Evolutionary conservation across 352 stramenopile genomes (phyloP).

Genomic region (Peronosclerospora sorghi): DNA sequence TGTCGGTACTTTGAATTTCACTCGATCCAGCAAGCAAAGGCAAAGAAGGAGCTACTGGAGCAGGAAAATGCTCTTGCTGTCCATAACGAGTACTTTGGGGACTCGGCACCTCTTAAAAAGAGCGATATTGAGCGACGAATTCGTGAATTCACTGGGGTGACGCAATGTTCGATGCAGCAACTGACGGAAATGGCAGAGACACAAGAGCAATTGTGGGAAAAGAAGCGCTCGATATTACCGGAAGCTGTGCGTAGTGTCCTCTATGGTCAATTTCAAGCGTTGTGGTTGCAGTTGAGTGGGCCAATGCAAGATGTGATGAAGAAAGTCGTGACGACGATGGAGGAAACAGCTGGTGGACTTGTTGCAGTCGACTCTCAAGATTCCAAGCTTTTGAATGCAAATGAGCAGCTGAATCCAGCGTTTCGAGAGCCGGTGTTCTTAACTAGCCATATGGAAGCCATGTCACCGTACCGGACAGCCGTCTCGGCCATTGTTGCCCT

Average conservation of each 20-base stretch:
- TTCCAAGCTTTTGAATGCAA: neutral
- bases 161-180: conserved; percentile 34
- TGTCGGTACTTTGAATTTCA: conserved; percentile 52
- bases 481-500: conserved; percentile 20
- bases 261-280: conserved; percentile 27
- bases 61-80: conserved; percentile 31
- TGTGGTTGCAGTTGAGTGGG: conserved; percentile 36
- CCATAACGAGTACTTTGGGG: conserved; percentile 52
- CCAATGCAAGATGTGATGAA: conserved; percentile 46
- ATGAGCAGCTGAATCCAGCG: conserved; percentile 15
- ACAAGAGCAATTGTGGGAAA: conserved; percentile 45
- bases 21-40: conserved; percentile 35
- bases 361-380: conserved; percentile 9
- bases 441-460: conserved; percentile 4
- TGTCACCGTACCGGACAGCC: conserved; percentile 20
- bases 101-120: conserved; percentile 48
- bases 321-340: conserved; percentile 18
- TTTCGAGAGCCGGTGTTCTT: conserved; percentile 13
- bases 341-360: conserved; percentile 9
- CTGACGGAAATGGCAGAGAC: conserved; percentile 43
- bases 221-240: conserved; percentile 24
- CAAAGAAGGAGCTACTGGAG: conserved; percentile 32
- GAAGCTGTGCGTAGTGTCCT: conserved; percentile 25
- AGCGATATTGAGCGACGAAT: conserved; percentile 58
- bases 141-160: conserved; percentile 45